Conservation (phyloP, 768 basidiomycete genomes). For the Lanmaoa pseudosensibilis region DNA sequence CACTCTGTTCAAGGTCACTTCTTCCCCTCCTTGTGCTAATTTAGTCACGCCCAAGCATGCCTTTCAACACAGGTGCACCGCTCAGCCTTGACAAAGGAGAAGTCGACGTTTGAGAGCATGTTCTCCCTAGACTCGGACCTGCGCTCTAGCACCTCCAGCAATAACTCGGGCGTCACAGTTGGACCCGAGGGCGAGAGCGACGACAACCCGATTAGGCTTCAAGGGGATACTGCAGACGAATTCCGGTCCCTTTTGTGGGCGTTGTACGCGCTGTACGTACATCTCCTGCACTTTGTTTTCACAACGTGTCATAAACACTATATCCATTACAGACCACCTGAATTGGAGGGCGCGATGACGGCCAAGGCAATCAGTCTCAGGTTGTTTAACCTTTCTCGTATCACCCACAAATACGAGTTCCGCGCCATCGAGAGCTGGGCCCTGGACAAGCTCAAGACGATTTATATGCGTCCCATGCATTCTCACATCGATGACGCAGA, state of each 20-base stretch:
- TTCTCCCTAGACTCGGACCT: conserved; percentile 42
- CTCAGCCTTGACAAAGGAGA: conserved; percentile 44
- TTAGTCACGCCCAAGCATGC: conserved; percentile 24
- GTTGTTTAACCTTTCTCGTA: conserved; percentile 47
- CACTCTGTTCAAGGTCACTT: conserved; percentile 49
- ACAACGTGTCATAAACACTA: conserved; percentile 4
- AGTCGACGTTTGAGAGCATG: conserved; percentile 48
- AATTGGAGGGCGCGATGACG: conserved; percentile 44
- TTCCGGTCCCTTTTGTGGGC: conserved; percentile 56
- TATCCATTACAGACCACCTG: conserved; percentile 39
- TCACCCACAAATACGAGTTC: conserved; percentile 51
- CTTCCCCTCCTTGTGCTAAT: conserved; percentile 4
- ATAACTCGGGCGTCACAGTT: conserved; percentile 27
- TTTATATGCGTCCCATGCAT: conserved; percentile 34
- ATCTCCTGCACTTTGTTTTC: not conserved
- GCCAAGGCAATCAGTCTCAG: conserved; percentile 45
- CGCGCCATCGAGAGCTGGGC: conserved; percentile 47
- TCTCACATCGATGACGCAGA: conserved; percentile 32
- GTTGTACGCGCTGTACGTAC: conserved; percentile 50
- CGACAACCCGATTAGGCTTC: conserved; percentile 49
- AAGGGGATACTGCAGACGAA: conserved; percentile 47
- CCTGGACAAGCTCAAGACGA: conserved; percentile 39
- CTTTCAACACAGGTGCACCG: conserved; percentile 36
- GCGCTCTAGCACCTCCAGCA: conserved; percentile 25
- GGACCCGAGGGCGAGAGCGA: conserved; percentile 49